A percentile compares a stretch with the other conserved stretches of the same genome.
Conservation (phyloP, 495 filamentous ascomycete species). For the Symbiotaphrina buchneri region DNA sequence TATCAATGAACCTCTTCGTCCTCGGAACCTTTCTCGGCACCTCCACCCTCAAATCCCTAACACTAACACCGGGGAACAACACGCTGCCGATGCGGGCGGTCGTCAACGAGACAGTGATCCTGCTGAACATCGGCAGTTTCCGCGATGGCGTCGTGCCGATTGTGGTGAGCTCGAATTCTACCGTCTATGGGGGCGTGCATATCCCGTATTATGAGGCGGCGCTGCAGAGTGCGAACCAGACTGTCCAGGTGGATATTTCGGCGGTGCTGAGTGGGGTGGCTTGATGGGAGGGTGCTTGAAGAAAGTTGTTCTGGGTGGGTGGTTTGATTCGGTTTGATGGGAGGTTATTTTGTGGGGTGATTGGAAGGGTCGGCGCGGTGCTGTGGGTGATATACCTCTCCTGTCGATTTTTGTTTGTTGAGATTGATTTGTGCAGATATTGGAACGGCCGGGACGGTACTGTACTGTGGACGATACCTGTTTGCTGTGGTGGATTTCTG, state of each 20-base stretch:
- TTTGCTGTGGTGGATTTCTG: no score
- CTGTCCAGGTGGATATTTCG: constrained; percentile 18
- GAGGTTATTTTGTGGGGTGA: no score
- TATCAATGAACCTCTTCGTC: constrained; percentile 34
- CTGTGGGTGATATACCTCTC: no score
- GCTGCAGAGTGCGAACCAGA: constrained; percentile 16
- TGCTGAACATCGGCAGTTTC: constrained; percentile 19
- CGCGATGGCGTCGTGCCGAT: constrained; percentile 34
- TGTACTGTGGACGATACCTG: no score
- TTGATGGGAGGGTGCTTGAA: no score
- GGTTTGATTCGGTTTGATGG: no score
- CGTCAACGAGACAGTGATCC: constrained; percentile 24
- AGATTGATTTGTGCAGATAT: no score
- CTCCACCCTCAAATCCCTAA: constrained; percentile 30
- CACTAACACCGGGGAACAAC: constrained; percentile 38
- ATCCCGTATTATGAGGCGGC: constrained; percentile 38
- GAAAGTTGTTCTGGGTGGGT: no score
- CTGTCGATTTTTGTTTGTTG: no score
- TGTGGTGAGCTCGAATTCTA: constrained; percentile 30
- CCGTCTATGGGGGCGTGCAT: constrained; percentile 30
- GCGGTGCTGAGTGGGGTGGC: constrained; percentile 13
- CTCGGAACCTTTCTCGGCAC: constrained; percentile 26
- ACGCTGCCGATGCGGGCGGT: constrained; percentile 26
- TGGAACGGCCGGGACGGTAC: no score
- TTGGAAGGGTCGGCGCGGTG: no score